Evolutionary conservation across 805 yeast genomes (phyloP), one percentile per base, ranked within the genome.

Genomic region (Starmera quercuum): DNA sequence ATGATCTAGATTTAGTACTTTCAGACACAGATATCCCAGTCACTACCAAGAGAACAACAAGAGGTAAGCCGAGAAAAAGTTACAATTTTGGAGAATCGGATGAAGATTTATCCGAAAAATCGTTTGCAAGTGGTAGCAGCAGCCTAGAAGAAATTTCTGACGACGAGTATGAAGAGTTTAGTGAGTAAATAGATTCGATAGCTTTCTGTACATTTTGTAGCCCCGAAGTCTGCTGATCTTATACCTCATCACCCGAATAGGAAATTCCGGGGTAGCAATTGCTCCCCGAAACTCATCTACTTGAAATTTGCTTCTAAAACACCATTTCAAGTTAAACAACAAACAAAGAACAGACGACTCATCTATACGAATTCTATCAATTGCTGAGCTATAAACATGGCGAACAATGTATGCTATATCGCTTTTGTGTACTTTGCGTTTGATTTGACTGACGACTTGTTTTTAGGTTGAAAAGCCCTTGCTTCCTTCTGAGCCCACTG

Each of bases 11-110:
- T 21, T 17, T 32, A 12, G 34, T 26, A 11, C 12, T 32, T 11
- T 27, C 29, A 8, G 41, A 35, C 31, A 40, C 33, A 19, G 37
- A 20, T 21, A 25, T 35, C 6, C 34, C 34, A 17, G 34, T 27
- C 5, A 39, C 48, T 19, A 38, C 41, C 13, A 37, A 29, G 11
- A 44, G 53, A 37, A n/a, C 41, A 17, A 37, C 45, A 2, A 45
- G 53, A 36, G 44, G 38, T 10, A 30, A 39, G 9, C 34, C 44
- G 19, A 35, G 35, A 30, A 42, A 35, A 32, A 38, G 30, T 14
- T 44, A 44, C n/a, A 32, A 17, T 3, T 7, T 37, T 8, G 36
- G 33, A 8, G 41, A 38, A 2, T 34, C 32, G 4, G 25, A 19
- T 3, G 41, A 35, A 12, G 34, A 22, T 12, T 29, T 27, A 18